Conservation (phyloP, 257 asterid species). For the Plantago major region DNA sequence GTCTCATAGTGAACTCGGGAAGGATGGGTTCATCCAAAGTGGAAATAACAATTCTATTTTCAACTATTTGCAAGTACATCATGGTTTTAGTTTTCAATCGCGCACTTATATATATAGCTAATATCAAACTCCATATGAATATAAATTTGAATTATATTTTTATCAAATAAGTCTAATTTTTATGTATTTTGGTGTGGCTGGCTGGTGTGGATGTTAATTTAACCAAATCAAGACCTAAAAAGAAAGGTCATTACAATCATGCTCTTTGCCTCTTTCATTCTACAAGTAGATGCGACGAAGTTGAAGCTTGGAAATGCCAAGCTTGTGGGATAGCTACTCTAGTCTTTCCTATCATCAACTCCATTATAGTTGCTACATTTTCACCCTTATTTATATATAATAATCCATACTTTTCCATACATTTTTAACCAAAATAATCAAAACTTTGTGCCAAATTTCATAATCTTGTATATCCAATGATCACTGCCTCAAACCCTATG, state of each 20-base stretch:
- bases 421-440: background rate
- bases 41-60: too few relatives aligned
- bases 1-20: too few relatives aligned
- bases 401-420: background rate
- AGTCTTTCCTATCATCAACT: constrained; percentile 9
- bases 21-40: too few relatives aligned
- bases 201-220: too few relatives aligned
- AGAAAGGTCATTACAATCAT: background rate
- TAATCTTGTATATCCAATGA: constrained; percentile 5
- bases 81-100: too few relatives aligned
- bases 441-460: background rate
- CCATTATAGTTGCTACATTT: constrained; percentile 1
- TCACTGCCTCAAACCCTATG: background rate
- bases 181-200: too few relatives aligned
- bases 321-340: constrained; percentile 29
- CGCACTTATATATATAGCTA: too few relatives aligned
- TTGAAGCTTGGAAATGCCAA: constrained; percentile 18
- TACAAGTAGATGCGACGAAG: background rate
- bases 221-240: too few relatives aligned
- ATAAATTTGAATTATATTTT: too few relatives aligned
- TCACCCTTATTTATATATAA: constrained; percentile 9
- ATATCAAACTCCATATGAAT: too few relatives aligned
- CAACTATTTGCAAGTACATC: too few relatives aligned
- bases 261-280: background rate
- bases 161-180: too few relatives aligned